Conservation (phyloP, 169 alveolate genomes). For the Babesia sp. region DNA sequence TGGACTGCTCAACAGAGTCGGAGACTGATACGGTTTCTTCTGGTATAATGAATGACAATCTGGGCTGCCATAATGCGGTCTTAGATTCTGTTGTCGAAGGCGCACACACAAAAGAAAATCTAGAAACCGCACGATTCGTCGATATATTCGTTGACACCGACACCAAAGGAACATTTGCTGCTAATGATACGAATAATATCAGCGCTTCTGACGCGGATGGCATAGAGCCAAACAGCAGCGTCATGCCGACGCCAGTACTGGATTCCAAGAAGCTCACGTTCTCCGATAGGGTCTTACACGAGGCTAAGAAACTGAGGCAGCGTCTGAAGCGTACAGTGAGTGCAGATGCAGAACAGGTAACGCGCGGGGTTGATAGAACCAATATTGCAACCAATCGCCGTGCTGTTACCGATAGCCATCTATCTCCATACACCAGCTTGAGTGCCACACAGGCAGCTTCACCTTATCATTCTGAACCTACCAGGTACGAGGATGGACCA, state of each 20-base stretch:
- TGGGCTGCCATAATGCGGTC: neutral
- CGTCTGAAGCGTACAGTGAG: neutral
- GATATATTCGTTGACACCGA: conserved; percentile 8
- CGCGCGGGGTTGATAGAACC: neutral
- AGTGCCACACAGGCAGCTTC: neutral
- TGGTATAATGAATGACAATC: neutral
- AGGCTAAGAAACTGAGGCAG: conserved; percentile 22
- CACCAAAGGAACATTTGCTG: neutral
- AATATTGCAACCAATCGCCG: neutral
- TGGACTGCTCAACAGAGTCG: neutral
- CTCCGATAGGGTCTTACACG: conserved; percentile 37
- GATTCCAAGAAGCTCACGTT: conserved; percentile 9
- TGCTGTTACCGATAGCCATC: conserved; percentile 3
- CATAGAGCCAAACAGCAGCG: neutral
- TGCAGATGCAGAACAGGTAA: conserved; percentile 27
- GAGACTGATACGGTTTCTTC: neutral
- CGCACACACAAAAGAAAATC: conserved; percentile 15
- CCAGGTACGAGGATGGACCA: neutral
- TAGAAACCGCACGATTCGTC: neutral
- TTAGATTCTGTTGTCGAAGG: neutral
- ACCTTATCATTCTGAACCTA: neutral
- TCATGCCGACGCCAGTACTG: neutral
- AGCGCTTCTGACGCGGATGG: neutral
- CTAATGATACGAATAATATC: neutral
- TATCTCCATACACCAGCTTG: neutral